A percentile compares a stretch with the other conserved stretches of the same genome.
phyloP scores from a whole-genome alignment of 768 basidiomycete genomes.

The Boletus speciosus region DNA sequence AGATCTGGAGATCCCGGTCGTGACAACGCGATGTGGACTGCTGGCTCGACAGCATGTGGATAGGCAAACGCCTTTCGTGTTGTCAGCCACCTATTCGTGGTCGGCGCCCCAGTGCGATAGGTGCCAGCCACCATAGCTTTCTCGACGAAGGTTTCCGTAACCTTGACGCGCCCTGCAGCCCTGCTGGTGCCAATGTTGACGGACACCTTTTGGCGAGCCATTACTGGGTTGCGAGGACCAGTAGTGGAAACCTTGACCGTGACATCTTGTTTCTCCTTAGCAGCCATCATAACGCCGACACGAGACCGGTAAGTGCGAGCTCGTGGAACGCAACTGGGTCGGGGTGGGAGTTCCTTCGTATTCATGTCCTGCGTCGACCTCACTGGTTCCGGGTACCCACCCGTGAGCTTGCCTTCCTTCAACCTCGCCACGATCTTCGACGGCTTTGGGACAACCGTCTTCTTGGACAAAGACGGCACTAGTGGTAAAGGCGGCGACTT shows the following conservation, averaged over 20 bases:
- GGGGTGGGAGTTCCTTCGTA: neutral
- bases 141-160: neutral
- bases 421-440: neutral
- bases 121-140: neutral
- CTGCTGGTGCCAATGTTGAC: neutral
- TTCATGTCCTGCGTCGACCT: neutral
- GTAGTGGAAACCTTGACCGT: neutral
- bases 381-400: too few relatives aligned
- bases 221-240: neutral
- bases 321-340: conserved; percentile 2
- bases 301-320: neutral
- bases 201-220: neutral
- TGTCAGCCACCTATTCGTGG: neutral
- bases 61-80: neutral
- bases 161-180: neutral
- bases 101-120: neutral
- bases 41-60: too few relatives aligned
- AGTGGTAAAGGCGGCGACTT: neutral
- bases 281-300: neutral
- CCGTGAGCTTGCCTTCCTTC: neutral
- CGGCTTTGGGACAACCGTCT: neutral
- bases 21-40: neutral
- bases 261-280: neutral
- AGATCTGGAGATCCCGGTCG: neutral
- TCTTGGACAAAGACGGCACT: neutral